Evolutionary conservation across 2,329 filamentous ascomycete species (phyloP), one percentile per base, ranked within the genome.

Genomic region (Lachnellula hyalina): DNA sequence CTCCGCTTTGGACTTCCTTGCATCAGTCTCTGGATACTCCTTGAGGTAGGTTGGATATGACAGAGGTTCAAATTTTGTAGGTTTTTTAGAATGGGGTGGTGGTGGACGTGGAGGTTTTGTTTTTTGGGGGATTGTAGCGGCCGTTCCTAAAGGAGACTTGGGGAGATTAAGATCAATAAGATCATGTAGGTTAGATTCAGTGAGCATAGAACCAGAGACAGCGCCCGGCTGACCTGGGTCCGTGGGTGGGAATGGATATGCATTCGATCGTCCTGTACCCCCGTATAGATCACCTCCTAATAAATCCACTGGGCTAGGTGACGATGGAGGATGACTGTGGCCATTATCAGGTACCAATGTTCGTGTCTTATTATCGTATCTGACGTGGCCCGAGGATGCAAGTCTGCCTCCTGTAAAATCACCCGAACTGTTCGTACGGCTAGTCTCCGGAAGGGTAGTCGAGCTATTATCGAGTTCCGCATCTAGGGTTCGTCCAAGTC

Each of bases 21-120:
- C 63, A 42, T 52, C 54, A 6, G 68, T 67, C 38, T 71, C 68
- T 1, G 67, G 68, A 54, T 70, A 69, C 54, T 71, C 68, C 56
- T 69, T 67, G n/a, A 68, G 55, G 52, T 70, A 71, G 2, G 64
- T 66, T 9, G 69, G 69, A 57, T 71, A 71, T 25, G 67, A 65
- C 12, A 68, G 56, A 14, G 74, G 72, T 47, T 75, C 72, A 11
- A 74, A 68, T 52, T 68, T 69, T 66, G 54, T 36, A 17, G 61
- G 46, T 32, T 54, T 49, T 46, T 45, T 58, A 25, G 57, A 49
- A 53, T 61, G 63, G 25, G 63, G 64, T 23, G 65, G 64, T 15
- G 61, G 49, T 48, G 53, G 60, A 48, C 71, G 58, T 19, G 71
- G 69, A 53, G 70, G 68, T 47, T 65, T 58, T 47, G 42, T 64